Percentiles rank a stretch among this genome's conserved stretches.
phyloP scores from a whole-genome alignment of 495 filamentous ascomycete genomes.

The Pseudevernia furfuracea region DNA sequence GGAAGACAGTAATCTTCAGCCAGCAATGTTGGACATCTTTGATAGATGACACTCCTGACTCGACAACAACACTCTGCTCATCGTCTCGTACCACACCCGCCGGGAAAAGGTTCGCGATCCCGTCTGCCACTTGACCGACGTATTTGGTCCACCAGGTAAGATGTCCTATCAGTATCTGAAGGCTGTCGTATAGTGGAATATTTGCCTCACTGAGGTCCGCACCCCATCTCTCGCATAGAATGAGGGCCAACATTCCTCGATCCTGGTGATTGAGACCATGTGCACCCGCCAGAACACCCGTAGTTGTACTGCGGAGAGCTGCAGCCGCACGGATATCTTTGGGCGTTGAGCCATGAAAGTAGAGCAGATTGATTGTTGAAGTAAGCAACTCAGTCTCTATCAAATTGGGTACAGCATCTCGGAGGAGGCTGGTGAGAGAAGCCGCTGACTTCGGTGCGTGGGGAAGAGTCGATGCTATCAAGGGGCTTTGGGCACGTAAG shows the following conservation, averaged over 20 bases:
- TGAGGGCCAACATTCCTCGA: slow-evolving; percentile 62
- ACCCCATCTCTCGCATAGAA: slow-evolving; percentile 71
- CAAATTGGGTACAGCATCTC: slow-evolving; percentile 36
- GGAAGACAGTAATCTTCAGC: slow-evolving; percentile 23
- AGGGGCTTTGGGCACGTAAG: slow-evolving; percentile 56
- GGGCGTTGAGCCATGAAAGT: slow-evolving; percentile 41
- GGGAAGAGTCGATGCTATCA: slow-evolving; percentile 51
- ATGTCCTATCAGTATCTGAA: slow-evolving; percentile 40
- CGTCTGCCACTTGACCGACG: slow-evolving; percentile 44
- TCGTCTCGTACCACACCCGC: slow-evolving; percentile 37
- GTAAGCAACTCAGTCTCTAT: slow-evolving; percentile 30
- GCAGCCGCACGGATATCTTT: slow-evolving; percentile 53
- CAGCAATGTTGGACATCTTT: neutral
- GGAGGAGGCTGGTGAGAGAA: slow-evolving; percentile 37
- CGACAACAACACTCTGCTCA: slow-evolving; percentile 21
- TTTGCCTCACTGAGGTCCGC: slow-evolving; percentile 53
- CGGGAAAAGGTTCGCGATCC: slow-evolving; percentile 45
- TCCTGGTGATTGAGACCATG: slow-evolving; percentile 68
- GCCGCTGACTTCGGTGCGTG: slow-evolving; percentile 40
- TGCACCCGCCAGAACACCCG: slow-evolving; percentile 53
- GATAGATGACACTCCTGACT: neutral
- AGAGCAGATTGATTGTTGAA: slow-evolving; percentile 41
- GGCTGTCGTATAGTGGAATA: slow-evolving; percentile 36
- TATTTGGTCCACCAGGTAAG: slow-evolving; percentile 58
- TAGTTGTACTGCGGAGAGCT: slow-evolving; percentile 64